Evolutionary conservation across 352 stramenopile genomes (phyloP), one percentile per base, ranked within the genome.

Genomic region (Elongisporangium senticosum): DNA sequence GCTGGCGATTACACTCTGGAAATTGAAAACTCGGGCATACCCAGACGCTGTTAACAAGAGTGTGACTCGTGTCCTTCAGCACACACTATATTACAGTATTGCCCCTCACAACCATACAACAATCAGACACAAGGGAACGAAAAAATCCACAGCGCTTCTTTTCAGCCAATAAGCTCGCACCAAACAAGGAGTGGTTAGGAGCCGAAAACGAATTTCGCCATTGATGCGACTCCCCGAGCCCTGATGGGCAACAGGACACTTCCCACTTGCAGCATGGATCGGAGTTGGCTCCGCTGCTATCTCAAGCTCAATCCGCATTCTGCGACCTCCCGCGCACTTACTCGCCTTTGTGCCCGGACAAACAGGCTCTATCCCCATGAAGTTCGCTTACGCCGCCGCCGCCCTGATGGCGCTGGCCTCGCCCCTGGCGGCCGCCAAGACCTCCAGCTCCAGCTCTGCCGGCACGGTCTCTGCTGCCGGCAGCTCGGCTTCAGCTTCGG

Each of bases 361-460:
- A 43, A 43, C 33, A 43, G 33, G 33, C 33, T 43, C 33, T 43
- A 17, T 43, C 33, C 2, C 8, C 13, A 43, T 43, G 33, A 43
- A 43, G 33, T 43, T 43, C 33, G 3, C 11, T 4, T 43, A 43
- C 33, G 13, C 13, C 4, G 33, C 33, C 11, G 33, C 33, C 33
- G 33, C 33, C 2, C 33, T 43, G 10, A 43, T 43, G 33, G 33
- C 33, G 33, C 33, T 43, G 33, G 33, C 33, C 33, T 15, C 33
- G 33, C 33, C 33, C 13, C 11, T 43, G 2, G 61, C 54, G 33
- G 63, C 61, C 15, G 39, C 52, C 7, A 37, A 49, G 39, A 53
- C 65, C 50, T 70, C 70, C 22, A 64, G 59, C 55, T 53, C 65
- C 4, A 69, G 59, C n/a, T 68, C 61, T 4, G 66, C 63, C 43